Evolutionary conservation across 108 stramenopile genomes (phyloP), one percentile per base, ranked within the genome.

Genomic region (Cyclotella cryptica): DNA sequence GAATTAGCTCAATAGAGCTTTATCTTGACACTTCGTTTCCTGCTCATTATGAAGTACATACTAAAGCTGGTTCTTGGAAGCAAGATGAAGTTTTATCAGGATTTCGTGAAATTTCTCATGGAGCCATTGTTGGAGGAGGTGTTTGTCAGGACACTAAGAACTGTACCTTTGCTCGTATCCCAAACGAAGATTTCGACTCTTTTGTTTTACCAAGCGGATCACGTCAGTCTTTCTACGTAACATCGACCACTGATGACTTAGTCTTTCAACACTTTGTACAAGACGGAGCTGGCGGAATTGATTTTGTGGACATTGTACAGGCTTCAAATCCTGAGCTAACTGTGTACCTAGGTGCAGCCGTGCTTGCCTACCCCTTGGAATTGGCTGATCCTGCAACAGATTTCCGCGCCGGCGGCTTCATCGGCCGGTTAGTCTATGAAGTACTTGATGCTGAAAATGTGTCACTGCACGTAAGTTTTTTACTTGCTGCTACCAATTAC

Each of bases 1-100:
- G 18, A 2, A 40, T 76, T 47, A 59, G 14, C 22, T 66, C 64
- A 0, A 76, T 76, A 44, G 75, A 76, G 29, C 45, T 76, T 26
- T 68, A 68, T 39, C 45, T 76, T n/a, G 75, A 68, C 46, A 68
- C 75, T 28, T 40, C 57, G n/a, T 76, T 68, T 26, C 54, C 66
- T 1, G 46, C 19, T n/a, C 45, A 60, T 42, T 76, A 68, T 21
- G 75, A 76, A 55, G 66, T 76, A 11, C 65, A 65, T 35, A 51
- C 66, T 5, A 67, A 58, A 59, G 14, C 57, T 7, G 66, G 55
- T 11, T 75, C 75, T n/a, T 75, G 75, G 75, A 67, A 61, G 39
- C 28, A 68, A 40, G n/a, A 39, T 47, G 30, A 49, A 47, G 27
- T 35, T 10, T 47, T 39, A 62, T 29, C 39, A 30, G 71, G 60